Conservation (phyloP, 176 grass and related monocot genomes). For the Oropetium thomaeum region DNA sequence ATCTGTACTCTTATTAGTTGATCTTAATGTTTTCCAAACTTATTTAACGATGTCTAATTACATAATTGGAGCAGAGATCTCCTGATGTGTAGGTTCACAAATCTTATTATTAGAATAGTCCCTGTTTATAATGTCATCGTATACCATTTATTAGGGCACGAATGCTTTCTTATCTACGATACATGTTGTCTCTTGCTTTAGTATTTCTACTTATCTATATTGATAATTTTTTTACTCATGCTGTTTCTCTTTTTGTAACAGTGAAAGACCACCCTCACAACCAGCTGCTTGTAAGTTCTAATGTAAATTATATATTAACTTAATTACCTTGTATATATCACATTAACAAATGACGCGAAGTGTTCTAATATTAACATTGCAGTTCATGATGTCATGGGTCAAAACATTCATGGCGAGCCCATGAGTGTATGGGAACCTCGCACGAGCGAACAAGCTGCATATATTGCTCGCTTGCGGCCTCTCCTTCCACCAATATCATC, state of each 20-base stretch:
- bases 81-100: not conserved
- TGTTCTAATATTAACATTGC: conserved; percentile 29
- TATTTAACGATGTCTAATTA: too few relatives aligned
- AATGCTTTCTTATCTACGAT: not conserved
- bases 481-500: conserved; percentile 15
- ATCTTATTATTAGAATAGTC: not conserved
- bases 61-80: too few relatives aligned
- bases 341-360: not conserved
- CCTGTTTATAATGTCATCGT: not conserved
- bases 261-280: conserved; percentile 40
- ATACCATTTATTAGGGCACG: not conserved
- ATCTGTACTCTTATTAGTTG: too few relatives aligned
- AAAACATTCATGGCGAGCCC: conserved; percentile 24
- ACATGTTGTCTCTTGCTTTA: not conserved
- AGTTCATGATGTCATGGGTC: conserved; percentile 53
- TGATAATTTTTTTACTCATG: conserved; percentile 15
- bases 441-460: conserved; percentile 36
- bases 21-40: too few relatives aligned
- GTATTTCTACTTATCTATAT: conserved; percentile 12
- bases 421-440: conserved; percentile 16
- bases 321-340: conserved; percentile 18
- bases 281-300: conserved; percentile 49
- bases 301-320: not conserved
- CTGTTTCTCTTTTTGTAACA: conserved; percentile 22
- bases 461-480: conserved; percentile 41